phyloP scores from a whole-genome alignment of 83 land plant species.

The Diphasiastrum complanatum region DNA sequence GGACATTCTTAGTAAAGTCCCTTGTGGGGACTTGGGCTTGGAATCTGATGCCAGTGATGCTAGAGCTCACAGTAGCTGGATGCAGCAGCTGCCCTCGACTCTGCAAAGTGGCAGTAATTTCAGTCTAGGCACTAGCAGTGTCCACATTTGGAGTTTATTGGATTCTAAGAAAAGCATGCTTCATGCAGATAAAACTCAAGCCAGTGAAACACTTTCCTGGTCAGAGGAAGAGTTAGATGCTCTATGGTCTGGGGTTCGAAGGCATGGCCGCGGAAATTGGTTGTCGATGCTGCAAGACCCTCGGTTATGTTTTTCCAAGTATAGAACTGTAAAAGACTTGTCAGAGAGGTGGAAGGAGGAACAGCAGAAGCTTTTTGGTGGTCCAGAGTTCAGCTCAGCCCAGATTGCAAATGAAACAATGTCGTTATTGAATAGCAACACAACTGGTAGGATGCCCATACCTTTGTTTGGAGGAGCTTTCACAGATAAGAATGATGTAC shows the following conservation, averaged over 20 bases:
- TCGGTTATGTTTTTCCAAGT: constrained; percentile 50
- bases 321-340: constrained; percentile 58
- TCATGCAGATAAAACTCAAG: background rate
- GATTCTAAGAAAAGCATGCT: constrained; percentile 22
- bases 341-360: constrained; percentile 79
- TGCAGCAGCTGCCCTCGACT: too few species aligned
- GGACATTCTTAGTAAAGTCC: too few species aligned
- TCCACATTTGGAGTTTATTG: background rate
- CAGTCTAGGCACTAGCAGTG: background rate
- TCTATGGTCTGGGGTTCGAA: constrained; percentile 90
- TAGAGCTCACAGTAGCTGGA: too few species aligned
- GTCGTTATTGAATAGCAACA: constrained; percentile 30
- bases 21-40: too few species aligned
- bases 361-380: constrained; percentile 56
- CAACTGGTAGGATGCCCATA: constrained; percentile 32
- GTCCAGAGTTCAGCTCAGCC: constrained; percentile 20
- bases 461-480: too few species aligned
- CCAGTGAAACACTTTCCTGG: constrained; percentile 38
- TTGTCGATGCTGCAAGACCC: constrained; percentile 72
- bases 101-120: too few species aligned
- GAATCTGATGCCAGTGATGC: too few species aligned
- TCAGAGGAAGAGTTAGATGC: constrained; percentile 93
- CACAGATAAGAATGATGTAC: too few species aligned
- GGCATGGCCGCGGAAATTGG: constrained; percentile 89
- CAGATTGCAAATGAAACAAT: constrained; percentile 10